Conservation (phyloP, 1,284 basidiomycete genomes). For the Afroboletus lepidellus region DNA sequence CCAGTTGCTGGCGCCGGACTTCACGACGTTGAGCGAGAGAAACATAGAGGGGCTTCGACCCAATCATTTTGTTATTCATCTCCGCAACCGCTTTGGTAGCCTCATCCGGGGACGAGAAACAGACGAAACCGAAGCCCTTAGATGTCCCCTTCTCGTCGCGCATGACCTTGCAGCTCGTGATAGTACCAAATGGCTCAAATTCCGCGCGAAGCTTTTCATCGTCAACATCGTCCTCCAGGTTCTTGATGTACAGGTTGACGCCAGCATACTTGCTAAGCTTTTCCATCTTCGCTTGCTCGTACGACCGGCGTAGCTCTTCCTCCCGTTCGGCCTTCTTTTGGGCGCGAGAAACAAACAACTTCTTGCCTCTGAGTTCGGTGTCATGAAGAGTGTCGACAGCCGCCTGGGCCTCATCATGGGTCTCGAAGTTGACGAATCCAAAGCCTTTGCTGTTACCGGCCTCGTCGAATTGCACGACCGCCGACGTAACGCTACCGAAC, state of each 20-base stretch:
- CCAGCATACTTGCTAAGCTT: conserved; percentile 98
- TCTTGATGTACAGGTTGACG: conserved; percentile 99
- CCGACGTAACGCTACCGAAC: conserved; percentile 89
- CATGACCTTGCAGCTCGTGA: conserved; percentile 99
- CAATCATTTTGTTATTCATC: conserved; percentile 99
- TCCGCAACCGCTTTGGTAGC: conserved; percentile 99
- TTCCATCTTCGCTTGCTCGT: conserved; percentile 97
- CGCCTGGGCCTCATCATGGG: conserved; percentile 87
- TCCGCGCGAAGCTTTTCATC: conserved; percentile 93
- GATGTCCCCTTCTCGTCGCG: conserved; percentile 89
- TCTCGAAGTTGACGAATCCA: conserved; percentile 96
- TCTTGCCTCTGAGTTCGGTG: conserved; percentile 82
- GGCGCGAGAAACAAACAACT: conserved; percentile 94
- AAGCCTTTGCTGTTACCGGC: conserved; percentile 94
- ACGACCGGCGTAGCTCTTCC: conserved; percentile 91
- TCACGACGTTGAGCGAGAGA: conserved; percentile 98
- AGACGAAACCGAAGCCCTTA: conserved; percentile 99
- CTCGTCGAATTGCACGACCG: conserved; percentile 79
- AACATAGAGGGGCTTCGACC: conserved; percentile 97
- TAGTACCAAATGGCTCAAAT: conserved; percentile 96
- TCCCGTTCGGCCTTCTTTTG: conserved; percentile 99
- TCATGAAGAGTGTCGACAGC: conserved; percentile 94
- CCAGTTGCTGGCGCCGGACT: conserved; percentile 96
- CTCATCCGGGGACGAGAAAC: conserved; percentile 98
- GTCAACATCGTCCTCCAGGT: conserved; percentile 90